These are phyloP conservation scores for Malus orientalis DNA, from an alignment of 306 rosid species.

Conservation along the genomic window DNA sequence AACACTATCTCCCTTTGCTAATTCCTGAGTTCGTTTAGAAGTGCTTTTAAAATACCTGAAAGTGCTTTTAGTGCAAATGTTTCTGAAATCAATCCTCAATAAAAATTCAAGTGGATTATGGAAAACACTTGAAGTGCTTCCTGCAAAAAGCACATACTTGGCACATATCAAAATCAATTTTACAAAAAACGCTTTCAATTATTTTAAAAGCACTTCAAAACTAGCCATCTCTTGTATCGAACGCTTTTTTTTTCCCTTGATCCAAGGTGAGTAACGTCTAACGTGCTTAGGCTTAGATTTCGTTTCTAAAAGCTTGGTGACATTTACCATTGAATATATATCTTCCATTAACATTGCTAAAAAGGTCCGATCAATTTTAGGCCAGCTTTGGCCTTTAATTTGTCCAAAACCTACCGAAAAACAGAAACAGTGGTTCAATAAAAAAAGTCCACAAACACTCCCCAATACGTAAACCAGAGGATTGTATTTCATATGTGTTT, in stretches of 20 bases:
- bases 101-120: too few relatives aligned
- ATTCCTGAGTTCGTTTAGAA: too few relatives aligned
- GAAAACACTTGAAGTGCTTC: rapidly evolving
- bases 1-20: too few relatives aligned
- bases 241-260: background rate
- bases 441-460: background rate
- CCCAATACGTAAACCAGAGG: too few relatives aligned
- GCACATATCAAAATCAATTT: too few relatives aligned
- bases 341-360: background rate
- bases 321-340: background rate
- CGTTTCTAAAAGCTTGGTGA: background rate
- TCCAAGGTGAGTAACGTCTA: background rate
- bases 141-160: too few relatives aligned
- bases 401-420: background rate
- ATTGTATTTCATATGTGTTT: too few relatives aligned
- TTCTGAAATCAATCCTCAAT: too few relatives aligned
- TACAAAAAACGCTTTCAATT: too few relatives aligned
- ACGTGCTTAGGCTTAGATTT: background rate
- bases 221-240: too few relatives aligned
- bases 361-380: background rate
- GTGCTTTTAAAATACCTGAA: rapidly evolving
- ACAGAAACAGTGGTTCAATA: background rate
- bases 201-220: too few relatives aligned
- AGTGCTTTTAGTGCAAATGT: rapidly evolving
- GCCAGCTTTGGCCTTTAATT: background rate